Base-by-base conservation (phyloP, 371 early-diverging fungal genomes). In the Mucor racemosus region DNA sequence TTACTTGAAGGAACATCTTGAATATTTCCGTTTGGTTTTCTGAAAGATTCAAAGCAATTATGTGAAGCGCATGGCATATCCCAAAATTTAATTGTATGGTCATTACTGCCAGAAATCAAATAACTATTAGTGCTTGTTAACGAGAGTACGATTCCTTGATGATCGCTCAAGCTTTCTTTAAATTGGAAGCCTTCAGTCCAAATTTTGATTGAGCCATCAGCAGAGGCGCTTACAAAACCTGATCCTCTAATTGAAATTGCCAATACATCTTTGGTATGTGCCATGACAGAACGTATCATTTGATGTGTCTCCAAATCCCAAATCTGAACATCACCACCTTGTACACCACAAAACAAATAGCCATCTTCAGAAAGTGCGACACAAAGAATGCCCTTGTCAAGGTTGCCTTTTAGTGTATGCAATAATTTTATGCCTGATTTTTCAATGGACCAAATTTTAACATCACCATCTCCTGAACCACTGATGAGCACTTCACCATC, bases 381-480 rank as follows among this genome's bases (percentile, higher is more conserved):
- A 56, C 89, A 67, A 31, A 91, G 76, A 8, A 92, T 82, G 36
- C 88, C 86, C 40, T 79, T 83, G 48, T 90, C 91, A 19, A 79
- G 78, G n/a, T 84, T 86, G n/a, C 84, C 89, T 60, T 75, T 70
- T 15, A 84, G 69, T 6, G 78, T 79, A 53, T 73, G 75, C 19
- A 87, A 54, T 34, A 72, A 75, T 19, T 76, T 68, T 21, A 89
- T 76, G 46, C 73, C 67, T 34, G 74, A 68, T 19, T 82, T 67
- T 48, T 69, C 56, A 21, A 89, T 76, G 60, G 71, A 65, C 90
- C 90, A 89, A 13, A 89, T 76, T 87, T 92, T 91, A 68, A 98
- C 91, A 53, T 87, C 84, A 7, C 97, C 98, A 72, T 92, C 91
- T 40, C 90, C 90, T 5, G 92, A 82, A 35, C 97, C 98, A 9